phyloP scores from a whole-genome alignment of 768 basidiomycete genomes.

The Imleria badia region DNA sequence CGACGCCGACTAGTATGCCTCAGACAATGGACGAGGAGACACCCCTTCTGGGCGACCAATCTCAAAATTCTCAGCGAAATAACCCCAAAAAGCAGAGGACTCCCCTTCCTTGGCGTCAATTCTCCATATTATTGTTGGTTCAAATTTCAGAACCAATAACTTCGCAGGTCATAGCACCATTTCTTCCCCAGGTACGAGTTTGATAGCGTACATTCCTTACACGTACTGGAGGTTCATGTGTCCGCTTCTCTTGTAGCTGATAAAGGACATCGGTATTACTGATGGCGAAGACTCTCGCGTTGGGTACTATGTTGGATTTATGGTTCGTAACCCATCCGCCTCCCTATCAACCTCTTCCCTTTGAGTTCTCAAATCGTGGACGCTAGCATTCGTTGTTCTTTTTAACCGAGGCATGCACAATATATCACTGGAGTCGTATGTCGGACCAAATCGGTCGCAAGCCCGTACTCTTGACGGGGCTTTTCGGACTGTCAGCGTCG shows the following conservation, averaged over 20 bases:
- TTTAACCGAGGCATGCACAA: constrained; percentile 46
- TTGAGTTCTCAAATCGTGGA: background rate
- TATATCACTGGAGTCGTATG: constrained; percentile 49
- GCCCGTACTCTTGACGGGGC: constrained; percentile 46
- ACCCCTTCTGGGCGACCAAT: constrained; percentile 43
- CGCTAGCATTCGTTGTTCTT: constrained; percentile 49
- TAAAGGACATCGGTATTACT: constrained; percentile 36
- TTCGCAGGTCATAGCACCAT: constrained; percentile 71
- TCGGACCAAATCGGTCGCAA: constrained; percentile 52
- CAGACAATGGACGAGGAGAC: constrained; percentile 54
- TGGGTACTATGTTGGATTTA: constrained; percentile 48
- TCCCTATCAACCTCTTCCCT: background rate
- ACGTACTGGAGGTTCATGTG: background rate
- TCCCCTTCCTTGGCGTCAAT: constrained; percentile 68
- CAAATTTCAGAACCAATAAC: constrained; percentile 77
- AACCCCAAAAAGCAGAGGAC: constrained; percentile 37
- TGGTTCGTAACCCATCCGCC: constrained; percentile 36
- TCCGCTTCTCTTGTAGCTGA: constrained; percentile 16
- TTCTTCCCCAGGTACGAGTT: constrained; percentile 55
- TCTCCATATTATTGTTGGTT: constrained; percentile 64
- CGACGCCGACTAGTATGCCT: constrained; percentile 1
- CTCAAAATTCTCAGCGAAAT: constrained; percentile 3
- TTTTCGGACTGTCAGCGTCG: constrained; percentile 44
- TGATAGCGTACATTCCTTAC: background rate
- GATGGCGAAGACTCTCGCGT: constrained; percentile 45